Conservation (phyloP, 2,329 filamentous ascomycete species). For the Calonectria crousiana region DNA sequence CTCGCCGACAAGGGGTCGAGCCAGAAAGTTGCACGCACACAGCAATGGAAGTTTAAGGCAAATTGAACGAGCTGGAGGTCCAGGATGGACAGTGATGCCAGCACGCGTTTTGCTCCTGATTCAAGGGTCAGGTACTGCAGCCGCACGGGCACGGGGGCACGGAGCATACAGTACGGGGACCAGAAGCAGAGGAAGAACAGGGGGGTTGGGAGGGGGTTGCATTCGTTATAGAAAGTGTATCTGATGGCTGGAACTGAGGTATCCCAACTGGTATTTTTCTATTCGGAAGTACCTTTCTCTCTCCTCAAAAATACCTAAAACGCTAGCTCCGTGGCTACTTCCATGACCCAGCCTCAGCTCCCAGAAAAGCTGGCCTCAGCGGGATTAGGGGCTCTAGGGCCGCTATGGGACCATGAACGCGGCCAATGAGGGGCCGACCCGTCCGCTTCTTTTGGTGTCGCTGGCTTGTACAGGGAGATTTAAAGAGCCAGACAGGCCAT, state of each 20-base stretch:
- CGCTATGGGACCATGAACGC: constrained; percentile 16
- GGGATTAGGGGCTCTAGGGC: constrained; percentile 42
- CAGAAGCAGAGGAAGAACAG: constrained; percentile 31
- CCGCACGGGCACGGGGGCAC: constrained; percentile 26
- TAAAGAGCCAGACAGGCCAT: constrained; percentile 36
- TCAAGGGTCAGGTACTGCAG: constrained; percentile 43
- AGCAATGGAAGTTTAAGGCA: constrained; percentile 31
- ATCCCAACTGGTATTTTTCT: background rate
- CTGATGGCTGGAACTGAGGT: constrained; percentile 31
- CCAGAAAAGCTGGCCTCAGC: constrained; percentile 31
- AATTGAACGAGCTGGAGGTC: constrained; percentile 36
- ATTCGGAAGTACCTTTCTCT: constrained; percentile 15
- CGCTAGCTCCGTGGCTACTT: constrained; percentile 31
- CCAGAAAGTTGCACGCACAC: constrained; percentile 34
- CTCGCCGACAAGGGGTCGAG: constrained; percentile 42
- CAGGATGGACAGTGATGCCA: constrained; percentile 45
- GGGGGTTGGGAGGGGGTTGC: constrained; percentile 35
- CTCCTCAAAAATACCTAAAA: constrained; percentile 22
- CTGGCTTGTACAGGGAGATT: constrained; percentile 29
- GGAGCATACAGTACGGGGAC: constrained; percentile 10
- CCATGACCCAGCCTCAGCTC: constrained; percentile 9
- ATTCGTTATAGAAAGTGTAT: constrained; percentile 30
- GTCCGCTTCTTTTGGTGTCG: constrained; percentile 38
- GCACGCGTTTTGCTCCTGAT: constrained; percentile 49
- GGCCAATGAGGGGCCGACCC: constrained; percentile 46